Evolutionary conservation across 2,329 filamentous ascomycete species (phyloP).

Genomic region (Mycosphaerella sp.): DNA sequence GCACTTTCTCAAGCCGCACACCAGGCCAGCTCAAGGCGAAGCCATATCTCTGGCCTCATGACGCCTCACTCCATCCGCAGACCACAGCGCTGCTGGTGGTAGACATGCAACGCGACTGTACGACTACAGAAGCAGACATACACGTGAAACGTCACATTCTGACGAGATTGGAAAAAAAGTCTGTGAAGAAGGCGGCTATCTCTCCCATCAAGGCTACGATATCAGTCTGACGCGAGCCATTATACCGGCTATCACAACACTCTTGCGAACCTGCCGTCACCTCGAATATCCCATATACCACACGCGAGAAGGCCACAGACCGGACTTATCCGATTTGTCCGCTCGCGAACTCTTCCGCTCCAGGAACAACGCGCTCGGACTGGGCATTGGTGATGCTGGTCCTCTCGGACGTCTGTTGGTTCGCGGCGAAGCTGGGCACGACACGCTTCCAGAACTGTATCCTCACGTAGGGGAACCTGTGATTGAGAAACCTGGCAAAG

Average conservation of each 20-base stretch:
- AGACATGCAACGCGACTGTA: constrained; percentile 51
- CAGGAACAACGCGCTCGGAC: constrained; percentile 44
- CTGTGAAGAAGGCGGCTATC: constrained; percentile 45
- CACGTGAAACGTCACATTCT: background rate
- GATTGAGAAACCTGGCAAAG: constrained; percentile 50
- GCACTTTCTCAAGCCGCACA: background rate
- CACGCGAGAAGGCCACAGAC: constrained; percentile 49
- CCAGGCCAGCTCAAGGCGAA: constrained; percentile 8
- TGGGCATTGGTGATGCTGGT: constrained; percentile 49
- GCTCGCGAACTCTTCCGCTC: constrained; percentile 50
- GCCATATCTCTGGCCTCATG: constrained; percentile 22
- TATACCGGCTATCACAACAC: constrained; percentile 38
- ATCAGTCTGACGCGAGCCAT: constrained; percentile 38
- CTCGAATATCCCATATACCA: constrained; percentile 42
- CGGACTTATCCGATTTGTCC: constrained; percentile 52
- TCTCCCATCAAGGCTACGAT: constrained; percentile 44
- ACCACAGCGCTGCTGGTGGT: constrained; percentile 50
- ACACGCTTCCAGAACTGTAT: constrained; percentile 50
- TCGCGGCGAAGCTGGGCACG: constrained; percentile 53
- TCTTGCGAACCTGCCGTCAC: constrained; percentile 40
- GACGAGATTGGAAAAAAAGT: constrained; percentile 23
- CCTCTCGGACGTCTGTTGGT: constrained; percentile 54
- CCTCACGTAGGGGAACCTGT: constrained; percentile 45
- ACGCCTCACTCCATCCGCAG: constrained; percentile 22
- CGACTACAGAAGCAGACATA: background rate